phyloP scores from a whole-genome alignment of 2,329 filamentous ascomycete genomes.

The Aspergillus sp. region DNA sequence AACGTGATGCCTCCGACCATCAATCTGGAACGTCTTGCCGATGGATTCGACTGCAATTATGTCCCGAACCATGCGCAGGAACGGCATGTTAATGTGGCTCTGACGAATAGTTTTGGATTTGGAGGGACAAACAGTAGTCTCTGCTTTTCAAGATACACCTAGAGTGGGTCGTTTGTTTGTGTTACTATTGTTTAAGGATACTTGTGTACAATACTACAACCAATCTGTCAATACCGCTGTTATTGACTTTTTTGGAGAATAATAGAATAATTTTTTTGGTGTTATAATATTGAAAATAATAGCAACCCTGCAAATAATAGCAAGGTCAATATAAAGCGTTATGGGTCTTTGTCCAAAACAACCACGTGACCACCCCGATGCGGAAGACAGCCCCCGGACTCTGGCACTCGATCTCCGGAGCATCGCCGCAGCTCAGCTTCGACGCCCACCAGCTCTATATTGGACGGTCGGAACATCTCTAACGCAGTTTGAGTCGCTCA shows the following conservation, averaged over 20 bases:
- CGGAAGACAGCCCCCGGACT: slow-evolving; percentile 11
- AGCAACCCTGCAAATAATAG: too few species aligned
- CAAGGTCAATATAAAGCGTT: too few species aligned
- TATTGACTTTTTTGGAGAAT: too few species aligned
- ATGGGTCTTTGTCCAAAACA: neutral
- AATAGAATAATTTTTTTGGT: too few species aligned
- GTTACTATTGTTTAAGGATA: neutral
- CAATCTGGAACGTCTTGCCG: slow-evolving; percentile 66
- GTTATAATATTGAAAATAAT: too few species aligned
- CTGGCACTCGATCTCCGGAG: neutral
- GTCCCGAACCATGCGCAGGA: slow-evolving; percentile 68
- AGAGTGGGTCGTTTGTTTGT: neutral
- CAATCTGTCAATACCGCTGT: too few species aligned
- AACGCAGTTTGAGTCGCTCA: too few species aligned
- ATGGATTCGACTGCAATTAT: slow-evolving; percentile 76
- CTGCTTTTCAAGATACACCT: slow-evolving; percentile 53
- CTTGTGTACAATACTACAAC: too few species aligned
- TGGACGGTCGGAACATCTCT: too few species aligned
- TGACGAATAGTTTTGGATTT: slow-evolving; percentile 97
- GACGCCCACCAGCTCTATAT: too few species aligned
- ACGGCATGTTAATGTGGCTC: slow-evolving; percentile 63
- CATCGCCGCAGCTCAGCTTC: too few species aligned
- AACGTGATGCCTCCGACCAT: slow-evolving; percentile 78
- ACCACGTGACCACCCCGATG: slow-evolving; percentile 21
- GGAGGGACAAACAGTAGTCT: slow-evolving; percentile 92